Percentiles rank a stretch among this genome's conserved stretches.
phyloP scores from a whole-genome alignment of 768 basidiomycete species.

The Chalciporus sphaerocephalus region DNA sequence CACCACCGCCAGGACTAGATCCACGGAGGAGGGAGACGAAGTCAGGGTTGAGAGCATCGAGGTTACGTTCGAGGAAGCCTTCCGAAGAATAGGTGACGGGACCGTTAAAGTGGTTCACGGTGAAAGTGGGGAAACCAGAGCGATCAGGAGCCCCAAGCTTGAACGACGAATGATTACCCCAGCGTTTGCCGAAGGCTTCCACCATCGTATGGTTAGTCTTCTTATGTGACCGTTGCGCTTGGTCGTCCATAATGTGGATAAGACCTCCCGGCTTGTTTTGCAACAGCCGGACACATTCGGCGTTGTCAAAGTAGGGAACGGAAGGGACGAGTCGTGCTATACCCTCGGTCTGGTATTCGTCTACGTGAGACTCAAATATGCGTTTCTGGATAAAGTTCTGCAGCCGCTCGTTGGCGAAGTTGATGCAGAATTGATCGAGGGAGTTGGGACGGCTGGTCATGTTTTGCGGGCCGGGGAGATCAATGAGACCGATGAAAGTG shows the following conservation, averaged over 20 bases:
- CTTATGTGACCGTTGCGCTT: constrained; percentile 78
- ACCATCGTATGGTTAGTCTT: constrained; percentile 94
- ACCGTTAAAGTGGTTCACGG: constrained; percentile 87
- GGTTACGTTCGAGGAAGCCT: constrained; percentile 82
- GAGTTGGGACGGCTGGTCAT: constrained; percentile 84
- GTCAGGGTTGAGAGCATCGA: constrained; percentile 87
- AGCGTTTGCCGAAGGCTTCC: constrained; percentile 89
- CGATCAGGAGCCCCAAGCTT: constrained; percentile 74
- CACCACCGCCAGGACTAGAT: constrained; percentile 38
- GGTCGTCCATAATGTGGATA: constrained; percentile 97
- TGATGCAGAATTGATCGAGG: constrained; percentile 94
- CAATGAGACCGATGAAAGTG: constrained; percentile 90
- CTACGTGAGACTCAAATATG: constrained; percentile 76
- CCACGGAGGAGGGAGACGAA: constrained; percentile 88
- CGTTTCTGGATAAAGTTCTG: constrained; percentile 78
- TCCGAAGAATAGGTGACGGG: constrained; percentile 90
- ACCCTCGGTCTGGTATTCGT: constrained; percentile 81
- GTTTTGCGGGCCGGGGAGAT: constrained; percentile 92
- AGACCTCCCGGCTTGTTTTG: constrained; percentile 87
- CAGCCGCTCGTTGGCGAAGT: constrained; percentile 91
- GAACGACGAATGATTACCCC: constrained; percentile 92
- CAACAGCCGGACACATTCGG: constrained; percentile 82
- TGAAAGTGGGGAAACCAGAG: constrained; percentile 81
- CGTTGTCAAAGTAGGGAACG: constrained; percentile 83
- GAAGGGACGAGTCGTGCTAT: constrained; percentile 65